A percentile compares a stretch with the other conserved stretches of the same genome.
phyloP scores from a whole-genome alignment of 441 rosid species.

The Erysimum cheiri region DNA sequence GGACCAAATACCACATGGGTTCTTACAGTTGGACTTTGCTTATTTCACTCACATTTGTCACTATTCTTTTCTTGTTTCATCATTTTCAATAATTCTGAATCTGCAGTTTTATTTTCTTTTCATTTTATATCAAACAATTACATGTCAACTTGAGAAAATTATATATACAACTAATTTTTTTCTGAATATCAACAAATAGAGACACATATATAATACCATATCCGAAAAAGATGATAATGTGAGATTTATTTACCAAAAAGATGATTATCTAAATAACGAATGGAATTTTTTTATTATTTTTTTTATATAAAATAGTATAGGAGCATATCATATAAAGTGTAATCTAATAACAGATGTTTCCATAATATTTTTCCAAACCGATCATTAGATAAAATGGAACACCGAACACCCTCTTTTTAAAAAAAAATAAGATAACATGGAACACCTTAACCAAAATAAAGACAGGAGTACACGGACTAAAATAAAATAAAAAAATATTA shows the following conservation, averaged over 20 bases:
- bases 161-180: neutral
- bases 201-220: neutral
- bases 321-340: neutral
- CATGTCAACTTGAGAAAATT: neutral
- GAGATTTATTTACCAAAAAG: neutral
- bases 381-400: neutral
- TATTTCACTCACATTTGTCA: conserved; percentile 43
- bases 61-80: conserved; percentile 33
- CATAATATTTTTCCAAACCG: neutral
- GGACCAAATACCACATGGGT: conserved; percentile 46
- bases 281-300: neutral
- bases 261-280: neutral
- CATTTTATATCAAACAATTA: neutral
- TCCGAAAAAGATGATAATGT: neutral
- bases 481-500: too few relatives aligned
- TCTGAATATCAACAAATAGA: neutral
- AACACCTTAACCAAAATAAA: too few relatives aligned
- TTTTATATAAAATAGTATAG: neutral
- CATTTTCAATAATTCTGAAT: conserved; percentile 38
- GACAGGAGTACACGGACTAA: too few relatives aligned
- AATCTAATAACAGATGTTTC: neutral
- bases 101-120: neutral
- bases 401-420: too few relatives aligned
- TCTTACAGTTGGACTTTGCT: conserved; percentile 45
- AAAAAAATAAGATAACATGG: too few relatives aligned